phyloP scores from a whole-genome alignment of 371 early-diverging fungal species.

The Lichtheimia hyalospora region DNA sequence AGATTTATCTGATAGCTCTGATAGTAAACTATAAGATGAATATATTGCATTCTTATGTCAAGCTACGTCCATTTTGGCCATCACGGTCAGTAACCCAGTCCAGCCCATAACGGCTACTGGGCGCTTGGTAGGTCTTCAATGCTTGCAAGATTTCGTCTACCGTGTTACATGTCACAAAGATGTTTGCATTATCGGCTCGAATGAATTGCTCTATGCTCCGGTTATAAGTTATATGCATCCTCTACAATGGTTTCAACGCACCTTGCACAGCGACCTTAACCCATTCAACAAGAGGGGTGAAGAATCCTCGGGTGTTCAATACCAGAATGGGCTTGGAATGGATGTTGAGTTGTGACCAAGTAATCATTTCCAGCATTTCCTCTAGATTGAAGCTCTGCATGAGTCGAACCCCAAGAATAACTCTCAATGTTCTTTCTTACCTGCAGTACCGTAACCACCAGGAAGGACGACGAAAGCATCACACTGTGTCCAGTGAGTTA shows the following conservation, averaged over 20 bases:
- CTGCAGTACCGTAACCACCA: slow-evolving; percentile 61
- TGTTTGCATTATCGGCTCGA: slow-evolving; percentile 34
- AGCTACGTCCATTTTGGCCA: slow-evolving; percentile 15
- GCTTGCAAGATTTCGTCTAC: slow-evolving; percentile 59
- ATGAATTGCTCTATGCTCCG: slow-evolving; percentile 58
- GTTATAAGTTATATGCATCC: not conserved
- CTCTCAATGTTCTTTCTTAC: not conserved
- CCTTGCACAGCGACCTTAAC: slow-evolving; percentile 60
- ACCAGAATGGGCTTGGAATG: slow-evolving; percentile 77
- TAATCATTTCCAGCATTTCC: slow-evolving; percentile 82
- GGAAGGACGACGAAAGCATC: slow-evolving; percentile 86
- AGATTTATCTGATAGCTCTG: slow-evolving; percentile 27
- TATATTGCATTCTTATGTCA: slow-evolving; percentile 8
- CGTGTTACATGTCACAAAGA: slow-evolving; percentile 62
- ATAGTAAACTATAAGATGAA: slow-evolving; percentile 13
- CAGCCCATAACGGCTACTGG: slow-evolving; percentile 50
- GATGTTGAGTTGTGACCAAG: slow-evolving; percentile 81
- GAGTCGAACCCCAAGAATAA: too few species aligned
- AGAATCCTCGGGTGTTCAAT: slow-evolving; percentile 76
- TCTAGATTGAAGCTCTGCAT: slow-evolving; percentile 47
- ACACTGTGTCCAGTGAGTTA: slow-evolving; percentile 17
- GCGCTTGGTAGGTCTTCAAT: slow-evolving; percentile 58
- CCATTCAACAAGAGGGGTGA: slow-evolving; percentile 63
- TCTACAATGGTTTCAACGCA: slow-evolving; percentile 5
- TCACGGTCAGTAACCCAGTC: slow-evolving; percentile 45